Evolutionary conservation across 352 stramenopile species (phyloP).

Genomic region (Globisporangium ultimum): DNA sequence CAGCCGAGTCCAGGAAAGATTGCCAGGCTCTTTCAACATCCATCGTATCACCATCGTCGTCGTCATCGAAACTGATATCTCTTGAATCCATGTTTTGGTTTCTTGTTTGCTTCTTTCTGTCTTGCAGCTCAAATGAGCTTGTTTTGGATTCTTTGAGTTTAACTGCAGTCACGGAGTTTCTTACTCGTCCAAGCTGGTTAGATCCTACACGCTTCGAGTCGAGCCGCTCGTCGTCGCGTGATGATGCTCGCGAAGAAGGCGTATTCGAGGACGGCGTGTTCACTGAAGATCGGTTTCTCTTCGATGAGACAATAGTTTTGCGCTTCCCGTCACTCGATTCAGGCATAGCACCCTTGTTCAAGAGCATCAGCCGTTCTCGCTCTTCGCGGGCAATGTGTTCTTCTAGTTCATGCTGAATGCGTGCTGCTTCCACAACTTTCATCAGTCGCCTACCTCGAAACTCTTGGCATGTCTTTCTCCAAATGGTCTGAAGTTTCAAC

Average conservation of each 20-base stretch:
- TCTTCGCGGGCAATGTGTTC: slow-evolving; percentile 6
- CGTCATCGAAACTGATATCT: slow-evolving; percentile 20
- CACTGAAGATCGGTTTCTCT: slow-evolving; percentile 4
- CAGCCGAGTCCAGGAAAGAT: slow-evolving; percentile 45
- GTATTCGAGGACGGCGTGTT: slow-evolving; percentile 1
- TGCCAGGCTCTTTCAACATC: slow-evolving; percentile 64
- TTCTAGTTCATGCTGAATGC: slow-evolving; percentile 29
- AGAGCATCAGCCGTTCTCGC: slow-evolving; percentile 8
- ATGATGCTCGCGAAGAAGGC: neutral
- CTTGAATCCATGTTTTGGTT: slow-evolving; percentile 3
- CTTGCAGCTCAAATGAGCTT: neutral
- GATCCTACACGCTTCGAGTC: neutral
- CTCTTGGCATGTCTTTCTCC: slow-evolving; percentile 41
- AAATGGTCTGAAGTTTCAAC: slow-evolving; percentile 62
- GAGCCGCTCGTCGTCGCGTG: neutral
- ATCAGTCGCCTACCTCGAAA: slow-evolving; percentile 40
- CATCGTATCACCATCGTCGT: slow-evolving; percentile 53
- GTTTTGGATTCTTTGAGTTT: slow-evolving; percentile 20
- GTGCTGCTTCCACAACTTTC: slow-evolving; percentile 40
- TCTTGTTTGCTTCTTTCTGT: slow-evolving; percentile 15
- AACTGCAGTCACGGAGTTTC: slow-evolving; percentile 11
- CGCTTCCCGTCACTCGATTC: slow-evolving; percentile 13
- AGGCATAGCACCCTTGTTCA: slow-evolving; percentile 2
- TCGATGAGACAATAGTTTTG: slow-evolving; percentile 10
- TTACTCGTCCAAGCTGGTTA: neutral